Percentiles rank a stretch among this genome's conserved stretches.
These are phyloP conservation scores for Chalciporus chontae DNA, from an alignment of 768 basidiomycete species.

Conservation along the genomic window DNA sequence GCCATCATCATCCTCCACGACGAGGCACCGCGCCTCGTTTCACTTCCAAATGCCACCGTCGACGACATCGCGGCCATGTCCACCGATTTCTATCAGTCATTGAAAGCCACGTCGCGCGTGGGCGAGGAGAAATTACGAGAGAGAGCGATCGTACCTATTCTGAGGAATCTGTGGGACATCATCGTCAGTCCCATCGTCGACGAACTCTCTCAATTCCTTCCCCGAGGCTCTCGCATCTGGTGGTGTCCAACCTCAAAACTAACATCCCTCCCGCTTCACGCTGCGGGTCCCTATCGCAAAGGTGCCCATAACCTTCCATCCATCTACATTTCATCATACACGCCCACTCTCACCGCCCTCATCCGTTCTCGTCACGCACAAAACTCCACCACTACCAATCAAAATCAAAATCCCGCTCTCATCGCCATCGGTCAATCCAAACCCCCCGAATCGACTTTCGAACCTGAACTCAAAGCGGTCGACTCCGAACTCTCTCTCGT, in stretches of 20 bases:
- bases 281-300: conserved; percentile 28
- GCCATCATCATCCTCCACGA: conserved; percentile 33
- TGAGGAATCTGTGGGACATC: conserved; percentile 26
- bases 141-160: conserved; percentile 1
- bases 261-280: conserved; percentile 31
- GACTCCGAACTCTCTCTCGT: conserved; percentile 21
- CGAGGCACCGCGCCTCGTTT: conserved; percentile 16
- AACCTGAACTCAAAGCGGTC: conserved; percentile 13
- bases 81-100: background rate
- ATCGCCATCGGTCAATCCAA: background rate
- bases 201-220: conserved; percentile 10
- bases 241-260: conserved; percentile 35
- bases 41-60: conserved; percentile 15
- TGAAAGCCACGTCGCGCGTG: conserved; percentile 4
- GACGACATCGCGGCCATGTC: conserved; percentile 10
- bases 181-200: conserved; percentile 21
- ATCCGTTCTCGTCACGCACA: conserved; percentile 20
- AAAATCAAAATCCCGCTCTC: no score
- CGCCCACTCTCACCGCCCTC: conserved; percentile 30
- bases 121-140: conserved; percentile 26
- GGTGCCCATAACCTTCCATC: conserved; percentile 7
- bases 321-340: conserved; percentile 33
- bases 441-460: background rate
- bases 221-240: conserved; percentile 26
- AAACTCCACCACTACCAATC: background rate